These are phyloP conservation scores for Zygnema circumcarinatum DNA, from an alignment of 139 green algal species.

Conservation along the genomic window DNA sequence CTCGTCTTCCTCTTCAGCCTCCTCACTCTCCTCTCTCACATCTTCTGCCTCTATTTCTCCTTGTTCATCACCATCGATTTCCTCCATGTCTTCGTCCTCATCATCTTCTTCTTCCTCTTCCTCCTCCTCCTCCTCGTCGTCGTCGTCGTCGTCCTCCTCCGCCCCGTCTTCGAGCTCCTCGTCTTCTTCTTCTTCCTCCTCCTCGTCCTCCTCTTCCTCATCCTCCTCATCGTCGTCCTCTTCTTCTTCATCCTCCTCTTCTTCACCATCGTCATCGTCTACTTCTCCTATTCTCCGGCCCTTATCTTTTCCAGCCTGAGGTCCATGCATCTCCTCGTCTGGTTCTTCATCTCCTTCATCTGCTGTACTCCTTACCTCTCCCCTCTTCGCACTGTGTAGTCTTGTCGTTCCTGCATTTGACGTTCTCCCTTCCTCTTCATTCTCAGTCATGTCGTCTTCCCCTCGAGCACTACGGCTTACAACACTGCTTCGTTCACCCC, in stretches of 20 bases:
- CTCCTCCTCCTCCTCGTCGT: slow-evolving; percentile 20
- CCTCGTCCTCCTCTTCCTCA: slow-evolving; percentile 5
- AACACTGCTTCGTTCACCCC: too few species aligned
- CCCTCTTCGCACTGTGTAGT: too few species aligned
- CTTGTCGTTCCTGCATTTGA: too few species aligned
- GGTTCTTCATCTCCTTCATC: neutral
- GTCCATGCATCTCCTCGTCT: neutral
- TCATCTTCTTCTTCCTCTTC: slow-evolving; percentile 7
- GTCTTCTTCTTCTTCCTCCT: neutral
- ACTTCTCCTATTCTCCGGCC: neutral
- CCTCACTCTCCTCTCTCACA: neutral
- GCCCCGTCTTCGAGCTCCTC: neutral
- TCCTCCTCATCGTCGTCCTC: neutral
- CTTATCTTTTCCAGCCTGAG: too few species aligned
- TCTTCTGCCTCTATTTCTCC: neutral
- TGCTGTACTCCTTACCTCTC: neutral
- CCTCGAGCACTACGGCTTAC: too few species aligned
- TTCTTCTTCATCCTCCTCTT: neutral
- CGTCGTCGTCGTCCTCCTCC: neutral
- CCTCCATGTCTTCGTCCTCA: neutral
- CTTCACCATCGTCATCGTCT: neutral
- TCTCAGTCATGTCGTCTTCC: too few species aligned
- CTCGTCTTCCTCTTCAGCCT: neutral
- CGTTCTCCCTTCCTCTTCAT: too few species aligned
- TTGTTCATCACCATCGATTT: neutral